Conservation (phyloP, 2,329 filamentous ascomycete genomes). For the Pseudogymnoascus pannorum region DNA sequence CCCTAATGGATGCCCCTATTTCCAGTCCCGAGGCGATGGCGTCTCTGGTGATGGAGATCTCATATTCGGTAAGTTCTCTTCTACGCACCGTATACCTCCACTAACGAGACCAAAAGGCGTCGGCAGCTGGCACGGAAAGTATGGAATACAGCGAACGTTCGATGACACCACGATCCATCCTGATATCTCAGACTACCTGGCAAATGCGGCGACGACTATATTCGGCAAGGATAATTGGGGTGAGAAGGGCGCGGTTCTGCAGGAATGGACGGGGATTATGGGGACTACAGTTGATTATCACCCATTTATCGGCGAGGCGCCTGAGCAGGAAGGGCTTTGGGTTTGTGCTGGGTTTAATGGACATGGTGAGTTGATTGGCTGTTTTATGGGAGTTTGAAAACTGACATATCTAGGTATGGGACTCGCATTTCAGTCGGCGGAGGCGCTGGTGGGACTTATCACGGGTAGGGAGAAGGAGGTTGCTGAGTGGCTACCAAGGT, state of each 20-base stretch:
- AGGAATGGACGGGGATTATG: constrained; percentile 51
- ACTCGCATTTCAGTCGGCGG: constrained; percentile 20
- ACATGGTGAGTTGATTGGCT: constrained; percentile 18
- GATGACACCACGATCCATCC: constrained; percentile 40
- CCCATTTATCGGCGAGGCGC: constrained; percentile 45
- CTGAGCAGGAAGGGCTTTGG: constrained; percentile 30
- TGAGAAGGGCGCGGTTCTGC: constrained; percentile 37
- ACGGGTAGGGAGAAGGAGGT: constrained; percentile 15
- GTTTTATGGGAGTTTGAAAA: not conserved
- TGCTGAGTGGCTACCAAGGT: constrained; percentile 18
- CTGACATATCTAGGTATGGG: constrained; percentile 15
- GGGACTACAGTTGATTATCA: constrained; percentile 46
- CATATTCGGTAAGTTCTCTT: constrained; percentile 38
- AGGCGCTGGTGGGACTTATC: constrained; percentile 19
- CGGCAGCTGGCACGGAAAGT: constrained; percentile 38
- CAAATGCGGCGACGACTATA: constrained; percentile 31
- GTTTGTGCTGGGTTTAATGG: constrained; percentile 23
- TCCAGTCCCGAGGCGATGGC: not conserved
- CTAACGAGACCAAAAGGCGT: constrained; percentile 14
- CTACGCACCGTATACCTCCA: not conserved
- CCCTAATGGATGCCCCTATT: not conserved
- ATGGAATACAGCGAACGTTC: constrained; percentile 30
- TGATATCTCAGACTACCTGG: constrained; percentile 32
- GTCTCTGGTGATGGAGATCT: constrained; percentile 34
- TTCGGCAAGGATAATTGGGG: constrained; percentile 38